Conservation (phyloP, 495 filamentous ascomycete genomes). For the Thermochaetoides thermophila region DNA sequence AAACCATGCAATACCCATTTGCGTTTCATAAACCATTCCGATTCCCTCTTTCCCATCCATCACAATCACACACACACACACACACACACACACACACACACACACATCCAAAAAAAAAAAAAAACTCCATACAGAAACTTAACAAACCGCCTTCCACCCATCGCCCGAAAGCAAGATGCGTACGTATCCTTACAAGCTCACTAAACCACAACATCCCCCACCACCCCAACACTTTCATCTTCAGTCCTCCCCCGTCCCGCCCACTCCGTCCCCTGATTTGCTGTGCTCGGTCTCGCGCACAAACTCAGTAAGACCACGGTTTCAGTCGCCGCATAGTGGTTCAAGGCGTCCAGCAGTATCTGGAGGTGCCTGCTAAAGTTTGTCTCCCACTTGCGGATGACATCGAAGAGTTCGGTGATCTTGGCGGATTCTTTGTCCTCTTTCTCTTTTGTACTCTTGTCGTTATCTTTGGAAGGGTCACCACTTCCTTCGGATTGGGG, state of each 20-base stretch:
- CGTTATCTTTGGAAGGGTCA: neutral
- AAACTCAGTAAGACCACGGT: constrained; percentile 85
- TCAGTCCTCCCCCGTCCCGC: constrained; percentile 33
- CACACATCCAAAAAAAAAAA: constrained; percentile 1
- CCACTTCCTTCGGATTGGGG: neutral
- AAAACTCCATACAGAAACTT: neutral
- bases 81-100: too few relatives aligned
- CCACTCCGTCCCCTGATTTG: constrained; percentile 50
- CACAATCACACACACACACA: too few relatives aligned
- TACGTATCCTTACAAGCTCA: neutral
- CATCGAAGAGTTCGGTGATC: constrained; percentile 67
- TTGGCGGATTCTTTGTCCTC: constrained; percentile 18
- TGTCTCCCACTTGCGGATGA: constrained; percentile 73
- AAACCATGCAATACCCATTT: too few relatives aligned
- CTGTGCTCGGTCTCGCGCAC: constrained; percentile 61
- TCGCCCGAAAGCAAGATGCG: too few relatives aligned
- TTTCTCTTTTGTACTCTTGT: neutral
- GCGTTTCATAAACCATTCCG: too few relatives aligned
- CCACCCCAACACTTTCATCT: constrained; percentile 15
- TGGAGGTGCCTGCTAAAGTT: constrained; percentile 85
- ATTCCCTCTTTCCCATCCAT: too few relatives aligned
- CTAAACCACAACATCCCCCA: neutral
- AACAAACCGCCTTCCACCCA: neutral
- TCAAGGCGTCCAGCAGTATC: constrained; percentile 81
- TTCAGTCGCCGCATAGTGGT: constrained; percentile 94